Base-by-base conservation (phyloP, 2,329 filamentous ascomycete species). In the Ascochyta koolunga region DNA sequence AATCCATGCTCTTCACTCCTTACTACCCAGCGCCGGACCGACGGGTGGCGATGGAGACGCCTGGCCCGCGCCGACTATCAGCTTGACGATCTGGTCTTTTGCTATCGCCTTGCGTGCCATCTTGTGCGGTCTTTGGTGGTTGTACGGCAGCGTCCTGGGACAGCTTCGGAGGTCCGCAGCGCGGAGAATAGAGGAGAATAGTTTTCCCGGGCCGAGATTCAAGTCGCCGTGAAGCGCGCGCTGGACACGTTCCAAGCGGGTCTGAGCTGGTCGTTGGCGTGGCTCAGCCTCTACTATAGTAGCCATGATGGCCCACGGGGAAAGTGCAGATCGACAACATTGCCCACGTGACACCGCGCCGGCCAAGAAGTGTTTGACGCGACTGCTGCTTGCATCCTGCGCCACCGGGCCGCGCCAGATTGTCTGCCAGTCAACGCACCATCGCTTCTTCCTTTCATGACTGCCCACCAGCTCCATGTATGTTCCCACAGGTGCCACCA, bases 1-100 rank as follows among this genome's bases (percentile, higher is more conserved):
- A 99, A 79, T 99, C 95, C 89, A 99, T 99, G 54, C 90, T 96
- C 82, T 99, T 99, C 59, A 99, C 90, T 82, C 95, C 82, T 97
- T 98, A 76, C 89, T 93, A 79, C 95, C 95, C 62, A 99, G 84
- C 48, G 95, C 95, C 54, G 95, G 95, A 82, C 95, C 95, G 69
- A 99, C 93, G 4, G 95, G 95, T 29, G 95, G 95, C 78, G 92
- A 96, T 25, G 95, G 95, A 69, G 88, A 93, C 56, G 95, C 95
- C 77, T 97, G 91, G 22, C 95, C 95, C 52, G 95, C 95, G 68
- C 93, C 95, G 58, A 99, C 95, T 65, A 99, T 96, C 76, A 99
- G 85, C 81, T 98, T 99, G 75, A 99, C 93, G 56, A 98, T 87
- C 50, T 74, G 70, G 39, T 76, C 73, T 58, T 67, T 73, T 55